phyloP scores from a whole-genome alignment of 306 rosid genomes.

The Cucurbita maxima region DNA sequence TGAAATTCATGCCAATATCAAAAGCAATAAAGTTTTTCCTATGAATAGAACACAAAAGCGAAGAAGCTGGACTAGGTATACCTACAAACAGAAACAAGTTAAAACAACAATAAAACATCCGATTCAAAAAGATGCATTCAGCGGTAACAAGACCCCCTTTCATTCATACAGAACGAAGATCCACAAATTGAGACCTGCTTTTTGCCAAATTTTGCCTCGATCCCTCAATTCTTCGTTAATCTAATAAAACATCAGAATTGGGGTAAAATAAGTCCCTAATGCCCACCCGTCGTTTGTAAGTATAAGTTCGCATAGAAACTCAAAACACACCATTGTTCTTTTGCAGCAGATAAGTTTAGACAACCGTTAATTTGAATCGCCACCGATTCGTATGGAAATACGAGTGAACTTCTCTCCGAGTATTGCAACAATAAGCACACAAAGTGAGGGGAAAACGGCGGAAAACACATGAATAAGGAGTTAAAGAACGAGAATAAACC shows the following conservation, averaged over 20 bases:
- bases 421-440: background rate
- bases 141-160: background rate
- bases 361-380: background rate
- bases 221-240: background rate
- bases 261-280: background rate
- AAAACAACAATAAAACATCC: background rate
- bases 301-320: background rate
- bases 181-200: background rate
- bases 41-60: background rate
- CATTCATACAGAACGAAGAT: background rate
- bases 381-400: background rate
- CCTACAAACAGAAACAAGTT: background rate
- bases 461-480: background rate
- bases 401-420: background rate
- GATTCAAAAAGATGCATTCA: background rate
- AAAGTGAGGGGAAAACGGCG: background rate
- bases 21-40: background rate
- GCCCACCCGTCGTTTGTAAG: background rate
- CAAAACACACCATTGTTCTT: background rate
- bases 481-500: constrained; percentile 15
- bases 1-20: background rate
- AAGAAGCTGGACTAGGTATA: background rate
- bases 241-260: background rate
- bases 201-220: background rate
- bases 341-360: background rate